These are phyloP conservation scores for Amaranthus tricolor DNA, from an alignment of 179 eudicot genomes.

Conservation along the genomic window DNA sequence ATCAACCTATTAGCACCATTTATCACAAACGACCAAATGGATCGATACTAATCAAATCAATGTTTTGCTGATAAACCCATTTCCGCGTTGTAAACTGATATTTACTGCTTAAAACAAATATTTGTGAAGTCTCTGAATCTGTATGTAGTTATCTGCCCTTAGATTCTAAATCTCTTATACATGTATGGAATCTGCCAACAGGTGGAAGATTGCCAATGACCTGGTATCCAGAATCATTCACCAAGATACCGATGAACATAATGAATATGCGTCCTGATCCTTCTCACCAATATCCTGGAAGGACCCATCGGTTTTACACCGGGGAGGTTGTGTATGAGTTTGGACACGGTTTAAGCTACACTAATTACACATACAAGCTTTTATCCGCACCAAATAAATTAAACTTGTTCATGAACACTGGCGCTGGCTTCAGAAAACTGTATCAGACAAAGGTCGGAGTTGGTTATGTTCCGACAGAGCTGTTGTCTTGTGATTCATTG, in stretches of 20 bases:
- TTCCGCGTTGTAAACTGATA: too few relatives aligned
- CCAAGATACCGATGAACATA: slow-evolving; percentile 73
- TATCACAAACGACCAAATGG: too few relatives aligned
- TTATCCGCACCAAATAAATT: slow-evolving; percentile 53
- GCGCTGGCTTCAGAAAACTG: slow-evolving; percentile 29
- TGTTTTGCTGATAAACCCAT: too few relatives aligned
- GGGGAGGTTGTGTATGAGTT: slow-evolving; percentile 61
- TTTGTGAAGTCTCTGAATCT: too few relatives aligned
- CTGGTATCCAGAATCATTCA: slow-evolving; percentile 76
- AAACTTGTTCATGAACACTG: slow-evolving; percentile 30
- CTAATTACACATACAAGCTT: slow-evolving; percentile 56
- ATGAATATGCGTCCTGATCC: slow-evolving; percentile 93
- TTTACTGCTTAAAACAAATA: too few relatives aligned
- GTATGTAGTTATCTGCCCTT: too few relatives aligned
- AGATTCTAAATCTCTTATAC: not conserved
- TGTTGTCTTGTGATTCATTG: slow-evolving; percentile 50
- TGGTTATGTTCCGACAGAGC: slow-evolving; percentile 42
- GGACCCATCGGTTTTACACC: slow-evolving; percentile 87
- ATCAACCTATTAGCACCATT: too few relatives aligned
- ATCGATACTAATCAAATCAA: too few relatives aligned
- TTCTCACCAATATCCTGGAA: slow-evolving; percentile 74
- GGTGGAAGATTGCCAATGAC: slow-evolving; percentile 51
- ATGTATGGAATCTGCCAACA: slow-evolving; percentile 11
- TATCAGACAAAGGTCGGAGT: slow-evolving; percentile 26
- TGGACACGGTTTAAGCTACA: slow-evolving; percentile 86